A percentile compares a stretch with the other conserved stretches of the same genome.
These are phyloP conservation scores for Pulveroboletus sp. DNA, from an alignment of 1,284 basidiomycete species.

Conservation along the genomic window DNA sequence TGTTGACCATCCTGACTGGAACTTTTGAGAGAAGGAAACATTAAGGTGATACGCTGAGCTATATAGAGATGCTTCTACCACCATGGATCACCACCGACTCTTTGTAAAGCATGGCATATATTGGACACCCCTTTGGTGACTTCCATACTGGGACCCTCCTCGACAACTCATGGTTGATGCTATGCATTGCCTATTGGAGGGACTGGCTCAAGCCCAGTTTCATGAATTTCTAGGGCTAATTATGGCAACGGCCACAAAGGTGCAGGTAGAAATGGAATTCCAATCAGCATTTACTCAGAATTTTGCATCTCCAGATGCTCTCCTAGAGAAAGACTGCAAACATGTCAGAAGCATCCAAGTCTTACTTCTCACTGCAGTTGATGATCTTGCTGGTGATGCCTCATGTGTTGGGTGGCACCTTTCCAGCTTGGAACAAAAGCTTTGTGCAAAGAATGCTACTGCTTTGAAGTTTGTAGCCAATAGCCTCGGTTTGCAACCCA, in stretches of 20 bases:
- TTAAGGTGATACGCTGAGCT: constrained; percentile 17
- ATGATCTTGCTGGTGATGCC: too few species aligned
- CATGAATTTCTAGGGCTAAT: background rate
- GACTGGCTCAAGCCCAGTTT: background rate
- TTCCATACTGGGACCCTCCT: constrained; percentile 44
- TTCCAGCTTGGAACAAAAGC: too few species aligned
- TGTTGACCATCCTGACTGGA: constrained; percentile 34
- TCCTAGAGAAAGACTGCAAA: too few species aligned
- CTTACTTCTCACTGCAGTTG: too few species aligned
- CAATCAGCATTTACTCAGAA: too few species aligned
- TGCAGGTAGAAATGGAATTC: too few species aligned
- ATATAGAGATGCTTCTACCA: constrained; percentile 18
- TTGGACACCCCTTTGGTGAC: constrained; percentile 39
- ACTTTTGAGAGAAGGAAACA: constrained; percentile 9
- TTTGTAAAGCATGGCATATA: constrained; percentile 30
- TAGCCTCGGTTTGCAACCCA: too few species aligned
- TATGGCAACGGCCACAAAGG: background rate
- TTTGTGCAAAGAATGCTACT: too few species aligned
- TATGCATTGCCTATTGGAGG: constrained; percentile 40
- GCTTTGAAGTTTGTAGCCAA: too few species aligned
- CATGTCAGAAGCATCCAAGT: too few species aligned
- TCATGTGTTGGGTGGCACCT: too few species aligned
- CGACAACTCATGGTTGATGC: constrained; percentile 37
- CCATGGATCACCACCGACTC: background rate
- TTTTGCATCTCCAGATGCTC: too few species aligned